A percentile compares a stretch with the other conserved stretches of the same genome.
Conservation (phyloP, 768 basidiomycete genomes). For the Crucibulum laeve region DNA sequence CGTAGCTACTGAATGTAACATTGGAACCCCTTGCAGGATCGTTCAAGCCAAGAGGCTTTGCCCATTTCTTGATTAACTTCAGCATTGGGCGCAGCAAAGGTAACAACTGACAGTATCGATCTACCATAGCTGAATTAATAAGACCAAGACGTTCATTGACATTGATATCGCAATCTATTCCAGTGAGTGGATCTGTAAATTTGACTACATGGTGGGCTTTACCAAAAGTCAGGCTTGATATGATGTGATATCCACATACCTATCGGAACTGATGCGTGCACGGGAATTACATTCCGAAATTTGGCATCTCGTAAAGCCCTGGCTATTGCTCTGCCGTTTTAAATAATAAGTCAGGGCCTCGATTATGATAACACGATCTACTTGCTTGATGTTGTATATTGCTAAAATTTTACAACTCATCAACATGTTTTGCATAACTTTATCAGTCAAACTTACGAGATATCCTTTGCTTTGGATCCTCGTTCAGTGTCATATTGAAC, state of each 20-base stretch:
- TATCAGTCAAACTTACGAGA: background rate
- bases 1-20: conserved; percentile 57
- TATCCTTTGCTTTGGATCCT: conserved; percentile 6
- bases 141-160: conserved; percentile 59
- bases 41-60: conserved; percentile 49
- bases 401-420: conserved; percentile 9
- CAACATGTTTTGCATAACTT: background rate
- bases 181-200: conserved; percentile 37
- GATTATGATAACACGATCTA: background rate
- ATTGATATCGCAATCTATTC: conserved; percentile 50
- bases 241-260: conserved; percentile 17
- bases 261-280: conserved; percentile 42
- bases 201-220: conserved; percentile 33
- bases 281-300: conserved; percentile 23
- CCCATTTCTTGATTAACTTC: conserved; percentile 54
- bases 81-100: conserved; percentile 42
- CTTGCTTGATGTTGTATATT: conserved; percentile 23
- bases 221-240: background rate
- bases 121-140: conserved; percentile 45
- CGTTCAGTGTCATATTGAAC: conserved; percentile 4
- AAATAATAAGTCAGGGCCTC: conserved; percentile 10
- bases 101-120: conserved; percentile 41
- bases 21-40: conserved; percentile 22
- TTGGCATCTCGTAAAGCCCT: conserved; percentile 20
- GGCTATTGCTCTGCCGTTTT: conserved; percentile 29